Evolutionary conservation across 2,329 filamentous ascomycete genomes (phyloP), one percentile per base, ranked within the genome.

Genomic region (Dissoconium aciculare): DNA sequence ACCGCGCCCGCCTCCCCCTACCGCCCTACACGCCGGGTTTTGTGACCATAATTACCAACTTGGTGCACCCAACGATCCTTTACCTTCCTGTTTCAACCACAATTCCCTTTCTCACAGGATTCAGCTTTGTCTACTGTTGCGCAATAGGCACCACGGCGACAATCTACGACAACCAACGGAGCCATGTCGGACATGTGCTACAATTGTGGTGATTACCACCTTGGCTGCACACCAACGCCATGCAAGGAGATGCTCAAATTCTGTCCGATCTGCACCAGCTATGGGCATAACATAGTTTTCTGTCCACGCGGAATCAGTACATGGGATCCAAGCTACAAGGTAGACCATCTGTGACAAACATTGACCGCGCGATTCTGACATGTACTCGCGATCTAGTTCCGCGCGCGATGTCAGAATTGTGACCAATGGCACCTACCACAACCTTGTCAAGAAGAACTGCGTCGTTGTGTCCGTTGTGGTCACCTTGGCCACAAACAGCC

Each of bases 101-200:
- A n/a, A n/a, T n/a, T n/a, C n/a, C n/a, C n/a, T n/a, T n/a, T n/a
- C n/a, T n/a, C n/a, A n/a, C n/a, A n/a, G n/a, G n/a, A n/a, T n/a
- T n/a, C 5, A 26, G 24, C 24, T 26, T 13, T 4, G 4, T 26
- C 24, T 5, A 26, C 24, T 12, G 24, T 4, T 13, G 24, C 24
- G 11, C 24, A 13, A 26, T 4, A 11, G 4, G 5, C 10, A 27
- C 14, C 8, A 13, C 9, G 14, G 8, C 28, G 25, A 19, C 4
- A 34, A 31, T 11, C 17, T 15, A n/a, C 21, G 13, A 27, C 31
- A n/a, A 10, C 17, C 26, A 19, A 14, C 33, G 24, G 13, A 27
- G 34, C 5, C 27, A 45, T 46, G 44, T 34, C 34, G n/a, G 40
- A 46, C 31, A 38, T 48, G 15, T 48, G 45, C 31, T 33, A 42